These are phyloP conservation scores for Russula lepida DNA, from an alignment of 768 basidiomycete genomes.

Conservation along the genomic window DNA sequence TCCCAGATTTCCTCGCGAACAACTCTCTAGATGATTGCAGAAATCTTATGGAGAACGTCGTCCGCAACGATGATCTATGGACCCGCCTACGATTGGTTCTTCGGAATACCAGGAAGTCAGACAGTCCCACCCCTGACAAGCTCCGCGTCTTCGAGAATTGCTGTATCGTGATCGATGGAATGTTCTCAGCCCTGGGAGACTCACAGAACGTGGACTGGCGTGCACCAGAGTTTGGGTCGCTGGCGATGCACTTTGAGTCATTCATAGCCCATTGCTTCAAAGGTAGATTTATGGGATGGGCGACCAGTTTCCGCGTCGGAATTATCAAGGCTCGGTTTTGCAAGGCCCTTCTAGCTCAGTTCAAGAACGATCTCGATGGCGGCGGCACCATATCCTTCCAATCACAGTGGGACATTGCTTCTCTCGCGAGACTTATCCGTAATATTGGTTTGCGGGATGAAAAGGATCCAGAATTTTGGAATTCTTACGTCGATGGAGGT, in stretches of 20 bases:
- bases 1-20: background rate
- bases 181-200: background rate
- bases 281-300: background rate
- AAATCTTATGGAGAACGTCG: background rate
- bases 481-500: background rate
- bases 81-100: background rate
- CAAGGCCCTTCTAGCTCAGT: conserved; percentile 1
- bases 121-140: background rate
- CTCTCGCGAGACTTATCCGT: conserved; percentile 2
- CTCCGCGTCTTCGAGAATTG: background rate
- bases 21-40: background rate
- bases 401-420: conserved; percentile 7
- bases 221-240: conserved; percentile 2
- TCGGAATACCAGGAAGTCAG: background rate
- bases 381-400: background rate
- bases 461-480: background rate
- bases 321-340: background rate
- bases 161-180: conserved; percentile 1
- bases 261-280: background rate
- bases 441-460: background rate
- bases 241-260: background rate
- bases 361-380: background rate
- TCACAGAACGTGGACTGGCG: conserved; percentile 9
- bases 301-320: too few species aligned
- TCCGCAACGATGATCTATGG: conserved; percentile 4